Conservation (phyloP, 2,329 filamentous ascomycete species). For the Neocatenulostroma microsporum region DNA sequence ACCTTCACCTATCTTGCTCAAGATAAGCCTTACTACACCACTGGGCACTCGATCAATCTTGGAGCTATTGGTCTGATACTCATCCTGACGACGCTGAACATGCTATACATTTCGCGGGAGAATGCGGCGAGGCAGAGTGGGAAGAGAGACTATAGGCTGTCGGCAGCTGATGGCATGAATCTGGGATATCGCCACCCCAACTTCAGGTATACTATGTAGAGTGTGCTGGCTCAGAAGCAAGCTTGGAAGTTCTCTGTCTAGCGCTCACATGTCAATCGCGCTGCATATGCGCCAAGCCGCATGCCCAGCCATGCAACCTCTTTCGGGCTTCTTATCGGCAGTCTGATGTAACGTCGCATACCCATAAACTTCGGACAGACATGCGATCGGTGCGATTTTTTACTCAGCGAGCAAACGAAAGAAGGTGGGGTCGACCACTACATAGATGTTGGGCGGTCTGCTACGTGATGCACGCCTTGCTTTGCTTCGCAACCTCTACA, state of each 20-base stretch:
- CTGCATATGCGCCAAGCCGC: no score
- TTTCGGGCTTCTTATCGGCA: no score
- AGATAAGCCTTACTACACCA: slow-evolving; percentile 33
- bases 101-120: slow-evolving; percentile 37
- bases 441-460: slow-evolving; percentile 1
- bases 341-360: no score
- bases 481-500: slow-evolving; percentile 8
- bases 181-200: slow-evolving; percentile 37
- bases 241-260: no score
- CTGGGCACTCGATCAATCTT: slow-evolving; percentile 37
- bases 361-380: no score
- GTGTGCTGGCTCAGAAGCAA: no score
- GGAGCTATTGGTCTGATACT: slow-evolving; percentile 33
- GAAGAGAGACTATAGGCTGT: slow-evolving; percentile 32
- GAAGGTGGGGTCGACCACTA: no score
- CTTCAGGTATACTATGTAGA: slow-evolving; percentile 35
- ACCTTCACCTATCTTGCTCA: slow-evolving; percentile 39
- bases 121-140: slow-evolving; percentile 35
- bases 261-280: no score
- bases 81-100: slow-evolving; percentile 26
- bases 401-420: no score
- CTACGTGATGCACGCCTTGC: neutral
- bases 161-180: slow-evolving; percentile 22
- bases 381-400: no score
- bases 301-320: no score